Evolutionary conservation across 140 eudicot species (phyloP).

Genomic region (Anethum foeniculum): DNA sequence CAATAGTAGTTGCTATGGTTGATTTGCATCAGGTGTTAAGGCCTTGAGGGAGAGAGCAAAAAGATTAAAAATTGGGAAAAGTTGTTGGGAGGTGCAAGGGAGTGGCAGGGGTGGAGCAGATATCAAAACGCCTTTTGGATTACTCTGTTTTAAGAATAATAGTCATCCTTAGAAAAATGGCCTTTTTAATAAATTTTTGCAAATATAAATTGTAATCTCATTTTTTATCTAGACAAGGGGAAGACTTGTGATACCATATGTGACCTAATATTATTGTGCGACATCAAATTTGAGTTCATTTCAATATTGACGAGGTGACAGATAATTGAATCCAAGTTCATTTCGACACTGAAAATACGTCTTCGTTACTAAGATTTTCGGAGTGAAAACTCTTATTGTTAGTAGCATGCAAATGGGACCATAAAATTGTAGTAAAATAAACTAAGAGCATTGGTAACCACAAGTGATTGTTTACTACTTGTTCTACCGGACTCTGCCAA

Average conservation of each 20-base stretch:
- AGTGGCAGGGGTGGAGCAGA: conserved; percentile 14
- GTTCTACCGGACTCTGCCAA: conserved; percentile 23
- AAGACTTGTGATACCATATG: not conserved
- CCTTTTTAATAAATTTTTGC: not conserved
- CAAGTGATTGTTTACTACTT: conserved; percentile 5
- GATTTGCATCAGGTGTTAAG: not conserved
- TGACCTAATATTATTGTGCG: not conserved
- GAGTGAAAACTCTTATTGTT: not conserved
- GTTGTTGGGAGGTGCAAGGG: conserved; percentile 2
- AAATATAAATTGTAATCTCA: not conserved
- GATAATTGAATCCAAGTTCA: not conserved
- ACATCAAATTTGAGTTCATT: not conserved
- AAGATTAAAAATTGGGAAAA: not conserved
- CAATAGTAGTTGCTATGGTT: conserved; percentile 11
- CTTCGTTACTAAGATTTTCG: not conserved
- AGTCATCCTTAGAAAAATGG: not conserved
- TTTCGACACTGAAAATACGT: not conserved
- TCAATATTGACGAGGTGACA: not conserved
- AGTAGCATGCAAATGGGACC: not conserved
- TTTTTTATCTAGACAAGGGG: not conserved
- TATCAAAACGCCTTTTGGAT: conserved; percentile 2
- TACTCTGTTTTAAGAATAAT: conserved; percentile 5
- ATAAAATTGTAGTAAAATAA: not conserved
- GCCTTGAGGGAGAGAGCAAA: conserved; percentile 8
- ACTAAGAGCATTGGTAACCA: conserved; percentile 19